Evolutionary conservation across 108 stramenopile species (phyloP), one percentile per base, ranked within the genome.

Genomic region (Pseudonitzschia pungens): DNA sequence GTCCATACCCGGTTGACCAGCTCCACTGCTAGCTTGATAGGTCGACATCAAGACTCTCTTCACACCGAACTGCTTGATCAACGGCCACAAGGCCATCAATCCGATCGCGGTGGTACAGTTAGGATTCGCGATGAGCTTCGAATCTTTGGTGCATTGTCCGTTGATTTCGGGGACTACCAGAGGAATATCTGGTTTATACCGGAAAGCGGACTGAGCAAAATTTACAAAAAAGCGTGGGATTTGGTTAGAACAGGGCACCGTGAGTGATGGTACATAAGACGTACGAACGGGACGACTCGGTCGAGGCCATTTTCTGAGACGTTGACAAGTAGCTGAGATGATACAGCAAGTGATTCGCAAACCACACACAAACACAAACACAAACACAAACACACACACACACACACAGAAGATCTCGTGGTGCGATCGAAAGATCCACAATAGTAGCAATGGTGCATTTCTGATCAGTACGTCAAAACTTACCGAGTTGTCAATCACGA

Each of bases 21-120:
- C 95, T 40, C 95, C 95, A 15, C 82, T 84, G 10, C 89, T 82
- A 26, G 92, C 98, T 83, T 98, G 98, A 79, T 99, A 99, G 52
- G 98, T 99, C 62, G 88, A 89, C 89, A 99, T 92, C 57, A 99
- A 87, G 73, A 97, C 83, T 65, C 83, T 86, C 75, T 94, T 93
- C 63, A 97, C 65, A 44, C 94, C 96, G 83, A 96, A 98, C 40
- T 86, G 71, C 74, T 95, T 81, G 71, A 96, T 91, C 48, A 99
- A 78, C n/a, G 98, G 98, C 84, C 85, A 96, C 31, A 99, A 71
- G 20, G 96, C 98, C 97, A 99, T 98, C 45, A 96, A 77, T 50
- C 96, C 98, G 76, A 99, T 98, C 32, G 98, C 97, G n/a, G 98
- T 99, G 43, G 98, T 98, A 77, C 98, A 99, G 72, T 99, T 99